phyloP scores from a whole-genome alignment of 2,329 filamentous ascomycete species.

The Ophiostoma triangulosporum region DNA sequence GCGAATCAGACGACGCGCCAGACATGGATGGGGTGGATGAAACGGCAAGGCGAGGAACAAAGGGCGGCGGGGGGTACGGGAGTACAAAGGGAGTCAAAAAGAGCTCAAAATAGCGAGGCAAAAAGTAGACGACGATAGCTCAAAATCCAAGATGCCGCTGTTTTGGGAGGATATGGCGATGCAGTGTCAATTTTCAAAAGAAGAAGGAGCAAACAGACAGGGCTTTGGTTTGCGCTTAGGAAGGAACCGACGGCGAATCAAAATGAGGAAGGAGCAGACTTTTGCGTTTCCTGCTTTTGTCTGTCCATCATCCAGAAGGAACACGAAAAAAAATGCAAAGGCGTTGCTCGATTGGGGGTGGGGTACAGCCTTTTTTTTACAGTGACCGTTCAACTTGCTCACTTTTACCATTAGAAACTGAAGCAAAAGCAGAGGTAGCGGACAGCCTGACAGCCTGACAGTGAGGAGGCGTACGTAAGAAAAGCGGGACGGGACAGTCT shows the following conservation, averaged over 20 bases:
- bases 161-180: neutral
- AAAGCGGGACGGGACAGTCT: conserved; percentile 7
- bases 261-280: neutral
- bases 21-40: neutral
- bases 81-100: neutral
- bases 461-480: conserved; percentile 4
- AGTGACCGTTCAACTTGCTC: neutral
- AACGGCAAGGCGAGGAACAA: neutral
- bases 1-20: neutral
- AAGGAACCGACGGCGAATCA: neutral
- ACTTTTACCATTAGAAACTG: no score
- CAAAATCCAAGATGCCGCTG: neutral
- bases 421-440: no score
- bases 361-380: neutral
- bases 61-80: neutral
- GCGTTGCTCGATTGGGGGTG: neutral
- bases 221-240: neutral
- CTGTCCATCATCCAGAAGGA: neutral
- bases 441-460: neutral
- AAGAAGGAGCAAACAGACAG: neutral
- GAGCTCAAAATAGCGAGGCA: neutral
- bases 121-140: neutral
- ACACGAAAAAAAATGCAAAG: neutral
- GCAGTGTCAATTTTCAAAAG: neutral
- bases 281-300: neutral